phyloP scores from a whole-genome alignment of 192 early-diverging fungal species.

The Coemansia sp. region DNA sequence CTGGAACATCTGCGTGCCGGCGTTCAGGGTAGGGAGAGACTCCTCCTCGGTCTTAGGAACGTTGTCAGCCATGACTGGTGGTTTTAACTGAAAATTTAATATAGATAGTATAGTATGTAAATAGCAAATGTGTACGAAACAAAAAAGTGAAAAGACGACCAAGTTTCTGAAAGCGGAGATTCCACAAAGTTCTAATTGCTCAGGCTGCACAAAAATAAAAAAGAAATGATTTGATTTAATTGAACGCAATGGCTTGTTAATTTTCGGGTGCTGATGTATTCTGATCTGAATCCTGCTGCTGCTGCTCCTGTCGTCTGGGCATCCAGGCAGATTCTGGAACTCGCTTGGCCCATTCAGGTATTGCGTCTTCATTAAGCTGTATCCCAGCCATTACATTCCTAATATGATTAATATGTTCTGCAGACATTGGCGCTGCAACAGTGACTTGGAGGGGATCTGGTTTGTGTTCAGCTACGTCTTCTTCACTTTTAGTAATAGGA shows the following conservation, averaged over 20 bases:
- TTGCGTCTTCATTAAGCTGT: slow-evolving; percentile 29
- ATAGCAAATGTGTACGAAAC: not conserved
- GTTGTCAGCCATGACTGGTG: not conserved
- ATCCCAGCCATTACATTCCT: slow-evolving; percentile 43
- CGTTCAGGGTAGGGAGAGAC: slow-evolving; percentile 29
- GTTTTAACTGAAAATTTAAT: slow-evolving; percentile 5
- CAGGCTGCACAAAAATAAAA: not conserved
- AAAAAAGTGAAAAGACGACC: slow-evolving; percentile 3
- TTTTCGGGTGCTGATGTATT: too few relatives aligned
- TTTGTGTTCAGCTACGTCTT: not conserved
- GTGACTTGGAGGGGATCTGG: slow-evolving; percentile 17
- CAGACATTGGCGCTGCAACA: slow-evolving; percentile 24
- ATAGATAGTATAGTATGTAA: slow-evolving; percentile 3
- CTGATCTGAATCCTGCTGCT: not conserved
- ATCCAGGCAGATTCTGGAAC: slow-evolving; percentile 45
- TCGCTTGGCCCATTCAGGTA: slow-evolving; percentile 40
- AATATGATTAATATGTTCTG: slow-evolving; percentile 34
- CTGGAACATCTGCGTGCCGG: slow-evolving; percentile 60
- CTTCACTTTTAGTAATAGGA: not conserved
- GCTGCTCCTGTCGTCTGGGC: too few relatives aligned
- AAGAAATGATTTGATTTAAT: too few relatives aligned
- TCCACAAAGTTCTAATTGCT: too few relatives aligned
- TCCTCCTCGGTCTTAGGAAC: slow-evolving; percentile 13
- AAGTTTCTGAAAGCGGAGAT: too few relatives aligned
- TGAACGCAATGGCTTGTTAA: too few relatives aligned